Evolutionary conservation across 441 rosid genomes (phyloP).

Genomic region (Geranium incanum): DNA sequence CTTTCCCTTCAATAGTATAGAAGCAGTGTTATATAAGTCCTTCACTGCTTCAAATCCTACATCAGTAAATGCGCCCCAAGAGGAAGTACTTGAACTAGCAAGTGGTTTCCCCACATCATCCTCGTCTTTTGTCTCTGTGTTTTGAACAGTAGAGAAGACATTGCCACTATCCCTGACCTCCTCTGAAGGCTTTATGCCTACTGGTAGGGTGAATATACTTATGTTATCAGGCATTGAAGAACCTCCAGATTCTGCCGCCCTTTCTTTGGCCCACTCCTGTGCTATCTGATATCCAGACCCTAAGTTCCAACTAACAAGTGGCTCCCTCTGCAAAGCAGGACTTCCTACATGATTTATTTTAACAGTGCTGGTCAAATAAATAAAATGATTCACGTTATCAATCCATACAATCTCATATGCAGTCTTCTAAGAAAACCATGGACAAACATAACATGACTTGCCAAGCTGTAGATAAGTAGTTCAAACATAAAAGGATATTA

Average conservation of each 20-base stretch:
- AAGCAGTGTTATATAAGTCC: slow-evolving; percentile 49
- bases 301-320: slow-evolving; percentile 52
- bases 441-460: slow-evolving; percentile 9
- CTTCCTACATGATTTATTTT: slow-evolving; percentile 34
- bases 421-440: neutral
- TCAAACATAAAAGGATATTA: slow-evolving; percentile 18
- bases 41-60: slow-evolving; percentile 42
- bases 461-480: slow-evolving; percentile 14
- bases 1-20: slow-evolving; percentile 47
- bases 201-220: slow-evolving; percentile 69
- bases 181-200: slow-evolving; percentile 67
- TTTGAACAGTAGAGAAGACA: slow-evolving; percentile 26
- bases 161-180: slow-evolving; percentile 30
- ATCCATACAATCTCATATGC: slow-evolving; percentile 16
- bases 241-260: slow-evolving; percentile 46
- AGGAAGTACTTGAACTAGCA: slow-evolving; percentile 33
- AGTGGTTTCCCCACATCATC: slow-evolving; percentile 31
- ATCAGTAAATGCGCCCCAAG: slow-evolving; percentile 37
- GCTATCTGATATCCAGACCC: slow-evolving; percentile 66
- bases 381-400: slow-evolving; percentile 14
- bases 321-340: slow-evolving; percentile 59
- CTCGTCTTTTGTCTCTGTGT: slow-evolving; percentile 29
- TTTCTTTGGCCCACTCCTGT: slow-evolving; percentile 60
- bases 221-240: slow-evolving; percentile 43
- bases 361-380: slow-evolving; percentile 15